Conservation (phyloP, 148 eudicot genomes). For the Agrostemma githago region DNA sequence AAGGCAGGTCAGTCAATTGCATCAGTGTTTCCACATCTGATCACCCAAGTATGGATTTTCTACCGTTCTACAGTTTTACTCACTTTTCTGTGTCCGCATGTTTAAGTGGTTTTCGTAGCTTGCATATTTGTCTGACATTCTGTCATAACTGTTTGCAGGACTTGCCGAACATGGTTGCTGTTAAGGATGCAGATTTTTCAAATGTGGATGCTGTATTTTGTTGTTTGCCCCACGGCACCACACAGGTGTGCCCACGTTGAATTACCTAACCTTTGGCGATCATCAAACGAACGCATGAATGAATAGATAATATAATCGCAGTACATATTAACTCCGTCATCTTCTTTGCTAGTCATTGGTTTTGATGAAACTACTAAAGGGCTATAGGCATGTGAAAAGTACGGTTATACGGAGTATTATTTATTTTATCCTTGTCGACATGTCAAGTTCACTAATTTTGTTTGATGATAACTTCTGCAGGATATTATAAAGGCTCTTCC, state of each 20-base stretch:
- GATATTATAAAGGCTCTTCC: slow-evolving; percentile 89
- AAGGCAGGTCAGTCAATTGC: slow-evolving; percentile 94
- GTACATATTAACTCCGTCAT: background rate
- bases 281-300: background rate
- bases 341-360: background rate
- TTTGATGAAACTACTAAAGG: background rate
- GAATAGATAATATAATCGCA: background rate
- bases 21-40: slow-evolving; percentile 90
- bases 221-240: slow-evolving; percentile 98
- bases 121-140: background rate
- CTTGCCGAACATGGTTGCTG: slow-evolving; percentile 79
- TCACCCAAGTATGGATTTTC: slow-evolving; percentile 45
- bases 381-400: background rate
- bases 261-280: background rate
- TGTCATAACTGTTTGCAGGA: slow-evolving; percentile 37
- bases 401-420: too few species aligned
- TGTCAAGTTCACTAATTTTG: background rate
- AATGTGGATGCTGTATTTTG: slow-evolving; percentile 92
- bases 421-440: background rate
- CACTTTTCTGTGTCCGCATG: background rate
- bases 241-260: slow-evolving; percentile 52
- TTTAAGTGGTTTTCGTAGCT: background rate
- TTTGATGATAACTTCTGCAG: slow-evolving; percentile 33
- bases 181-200: slow-evolving; percentile 86
- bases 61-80: slow-evolving; percentile 1